Percentiles rank a stretch among this genome's conserved stretches.
phyloP scores from a whole-genome alignment of 192 early-diverging fungal genomes.

The Backusella tuberculispora region DNA sequence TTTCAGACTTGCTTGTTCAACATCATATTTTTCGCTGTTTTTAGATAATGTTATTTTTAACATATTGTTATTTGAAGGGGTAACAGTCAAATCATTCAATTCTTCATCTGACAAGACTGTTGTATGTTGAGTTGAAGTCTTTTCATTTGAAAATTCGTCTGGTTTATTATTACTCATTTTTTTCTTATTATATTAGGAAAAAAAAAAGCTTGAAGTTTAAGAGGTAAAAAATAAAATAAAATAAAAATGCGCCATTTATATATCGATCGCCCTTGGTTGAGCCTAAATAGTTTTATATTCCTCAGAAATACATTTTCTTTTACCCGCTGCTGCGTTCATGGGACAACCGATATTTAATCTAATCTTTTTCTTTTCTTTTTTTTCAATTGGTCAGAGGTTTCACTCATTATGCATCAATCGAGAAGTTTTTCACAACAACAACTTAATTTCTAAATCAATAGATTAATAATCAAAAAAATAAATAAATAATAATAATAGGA shows the following conservation, averaged over 20 bases:
- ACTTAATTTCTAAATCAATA: not conserved
- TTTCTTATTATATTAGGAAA: not conserved
- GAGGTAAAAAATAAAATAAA: not conserved
- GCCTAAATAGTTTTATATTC: not conserved
- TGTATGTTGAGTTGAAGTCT: not conserved
- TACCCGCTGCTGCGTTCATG: not conserved
- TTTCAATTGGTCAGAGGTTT: not conserved
- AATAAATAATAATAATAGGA: not conserved
- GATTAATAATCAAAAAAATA: not conserved
- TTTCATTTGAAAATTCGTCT: not conserved
- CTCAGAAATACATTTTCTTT: not conserved
- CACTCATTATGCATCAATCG: not conserved
- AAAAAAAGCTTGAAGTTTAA: not conserved
- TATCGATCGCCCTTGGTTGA: not conserved
- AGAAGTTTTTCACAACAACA: not conserved
- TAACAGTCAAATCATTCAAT: slow-evolving; percentile 8
- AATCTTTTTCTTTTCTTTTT: not conserved
- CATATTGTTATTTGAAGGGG: slow-evolving; percentile 5
- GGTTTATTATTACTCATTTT: not conserved
- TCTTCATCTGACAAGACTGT: not conserved
- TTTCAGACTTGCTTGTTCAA: not conserved
- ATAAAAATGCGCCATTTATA: not conserved
- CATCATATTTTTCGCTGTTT: slow-evolving; percentile 6
- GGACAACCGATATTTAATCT: slow-evolving; percentile 3
- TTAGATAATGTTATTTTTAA: not conserved